These are phyloP conservation scores for Podila epicladia DNA, from an alignment of 192 early-diverging fungal species.

Conservation along the genomic window DNA sequence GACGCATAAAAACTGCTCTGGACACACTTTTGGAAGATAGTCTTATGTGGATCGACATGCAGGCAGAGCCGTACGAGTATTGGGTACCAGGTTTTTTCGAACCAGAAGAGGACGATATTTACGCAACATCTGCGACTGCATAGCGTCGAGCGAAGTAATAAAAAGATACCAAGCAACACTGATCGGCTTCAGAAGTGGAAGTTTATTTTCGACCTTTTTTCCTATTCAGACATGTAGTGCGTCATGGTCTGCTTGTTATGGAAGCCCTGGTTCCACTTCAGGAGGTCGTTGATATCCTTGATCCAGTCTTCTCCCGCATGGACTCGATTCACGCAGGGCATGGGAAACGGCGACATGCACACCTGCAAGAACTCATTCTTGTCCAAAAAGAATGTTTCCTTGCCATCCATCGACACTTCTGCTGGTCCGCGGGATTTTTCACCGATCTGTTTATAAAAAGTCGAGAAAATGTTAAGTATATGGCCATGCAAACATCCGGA, in stretches of 20 bases:
- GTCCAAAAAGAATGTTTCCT: conserved; percentile 73
- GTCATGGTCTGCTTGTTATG: conserved; percentile 55
- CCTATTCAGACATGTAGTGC: conserved; percentile 49
- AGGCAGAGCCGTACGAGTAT: conserved; percentile 60
- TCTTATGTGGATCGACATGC: conserved; percentile 79
- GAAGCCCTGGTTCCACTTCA: conserved; percentile 91
- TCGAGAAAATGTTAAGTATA: background rate
- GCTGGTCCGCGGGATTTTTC: conserved; percentile 69
- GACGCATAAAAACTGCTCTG: conserved; percentile 61
- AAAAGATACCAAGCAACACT: background rate
- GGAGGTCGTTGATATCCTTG: conserved; percentile 82
- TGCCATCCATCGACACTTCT: conserved; percentile 83
- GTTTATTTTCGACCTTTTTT: background rate
- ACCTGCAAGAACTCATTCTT: conserved; percentile 75
- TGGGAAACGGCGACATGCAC: conserved; percentile 75
- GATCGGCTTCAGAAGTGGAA: background rate
- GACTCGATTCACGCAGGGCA: conserved; percentile 79
- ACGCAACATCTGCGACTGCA: conserved; percentile 12
- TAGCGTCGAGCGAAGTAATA: background rate
- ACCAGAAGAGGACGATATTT: conserved; percentile 48
- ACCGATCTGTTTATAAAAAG: conserved; percentile 55
- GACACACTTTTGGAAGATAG: conserved; percentile 77
- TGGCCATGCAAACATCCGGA: too few species aligned
- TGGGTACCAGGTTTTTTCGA: conserved; percentile 71
- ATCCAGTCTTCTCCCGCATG: conserved; percentile 79